Evolutionary conservation across 805 yeast species (phyloP).

Genomic region (Barnettozyma populi): DNA sequence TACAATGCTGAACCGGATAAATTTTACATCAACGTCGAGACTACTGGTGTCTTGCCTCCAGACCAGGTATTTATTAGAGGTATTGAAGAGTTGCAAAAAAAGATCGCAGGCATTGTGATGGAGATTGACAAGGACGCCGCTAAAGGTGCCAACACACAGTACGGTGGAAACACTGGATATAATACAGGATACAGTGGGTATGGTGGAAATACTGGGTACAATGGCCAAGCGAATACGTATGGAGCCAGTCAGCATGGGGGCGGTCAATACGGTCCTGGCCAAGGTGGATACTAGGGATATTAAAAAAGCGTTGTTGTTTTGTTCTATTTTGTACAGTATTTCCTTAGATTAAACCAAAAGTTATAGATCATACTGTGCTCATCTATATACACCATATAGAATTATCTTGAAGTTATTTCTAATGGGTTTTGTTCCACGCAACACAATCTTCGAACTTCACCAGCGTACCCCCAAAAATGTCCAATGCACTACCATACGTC

Average conservation of each 20-base stretch:
- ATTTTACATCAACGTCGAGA: conserved; percentile 86
- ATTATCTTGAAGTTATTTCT: neutral
- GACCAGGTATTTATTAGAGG: conserved; percentile 86
- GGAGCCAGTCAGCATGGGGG: neutral
- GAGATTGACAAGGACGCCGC: conserved; percentile 44
- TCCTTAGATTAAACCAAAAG: neutral
- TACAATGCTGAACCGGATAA: conserved; percentile 74
- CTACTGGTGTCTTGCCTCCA: conserved; percentile 84
- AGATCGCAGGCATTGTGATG: conserved; percentile 80
- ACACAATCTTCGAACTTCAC: conserved; percentile 76
- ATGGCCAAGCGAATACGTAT: neutral
- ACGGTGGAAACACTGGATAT: conserved; percentile 5
- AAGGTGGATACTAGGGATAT: neutral
- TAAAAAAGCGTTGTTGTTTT: neutral
- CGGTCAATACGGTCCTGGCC: neutral
- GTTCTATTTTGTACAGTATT: neutral
- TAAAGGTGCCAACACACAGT: conserved; percentile 19
- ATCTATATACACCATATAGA: no score
- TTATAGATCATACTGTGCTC: no score
- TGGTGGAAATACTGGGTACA: neutral
- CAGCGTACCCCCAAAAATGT: conserved; percentile 85
- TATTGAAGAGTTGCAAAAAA: conserved; percentile 78
- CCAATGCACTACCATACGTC: conserved; percentile 90
- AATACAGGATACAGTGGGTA: conserved; percentile 19
- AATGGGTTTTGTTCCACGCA: conserved; percentile 54